Evolutionary conservation across 805 yeast species (phyloP).

Genomic region (Saturnispora hagleri): DNA sequence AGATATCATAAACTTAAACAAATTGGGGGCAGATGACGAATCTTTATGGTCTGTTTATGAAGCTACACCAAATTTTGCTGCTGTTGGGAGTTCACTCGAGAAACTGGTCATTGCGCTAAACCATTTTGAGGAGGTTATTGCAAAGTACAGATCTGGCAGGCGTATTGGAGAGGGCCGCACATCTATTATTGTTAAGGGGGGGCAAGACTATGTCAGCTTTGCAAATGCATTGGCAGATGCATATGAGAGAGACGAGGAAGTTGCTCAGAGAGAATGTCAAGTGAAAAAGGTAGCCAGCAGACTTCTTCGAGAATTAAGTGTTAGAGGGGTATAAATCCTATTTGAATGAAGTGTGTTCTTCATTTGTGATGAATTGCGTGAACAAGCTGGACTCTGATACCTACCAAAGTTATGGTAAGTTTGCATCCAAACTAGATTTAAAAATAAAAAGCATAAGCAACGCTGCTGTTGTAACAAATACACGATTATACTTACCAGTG

Average conservation of each 20-base stretch:
- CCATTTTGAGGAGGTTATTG: neutral
- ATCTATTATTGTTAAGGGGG: neutral
- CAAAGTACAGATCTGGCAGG: neutral
- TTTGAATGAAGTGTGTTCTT: neutral
- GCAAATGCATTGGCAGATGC: neutral
- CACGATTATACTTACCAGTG: too few species aligned
- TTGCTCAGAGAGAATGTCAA: neutral
- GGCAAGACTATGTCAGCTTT: neutral
- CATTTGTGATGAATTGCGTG: neutral
- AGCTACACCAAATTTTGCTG: neutral
- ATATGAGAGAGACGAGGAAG: neutral
- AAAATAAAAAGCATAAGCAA: too few species aligned
- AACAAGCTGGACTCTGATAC: too few species aligned
- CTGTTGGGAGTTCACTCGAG: neutral
- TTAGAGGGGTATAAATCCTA: neutral
- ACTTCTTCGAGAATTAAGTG: neutral
- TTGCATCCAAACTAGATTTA: too few species aligned
- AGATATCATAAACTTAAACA: neutral
- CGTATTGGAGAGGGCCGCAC: neutral
- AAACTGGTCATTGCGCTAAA: neutral
- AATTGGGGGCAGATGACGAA: constrained; percentile 5
- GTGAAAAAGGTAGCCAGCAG: neutral
- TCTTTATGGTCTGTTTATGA: constrained; percentile 5
- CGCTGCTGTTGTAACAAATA: too few species aligned
- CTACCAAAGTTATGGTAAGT: too few species aligned